A percentile compares a stretch with the other conserved stretches of the same genome.
Conservation (phyloP, 805 yeast species). For the Saccharomycopsis javanensis region DNA sequence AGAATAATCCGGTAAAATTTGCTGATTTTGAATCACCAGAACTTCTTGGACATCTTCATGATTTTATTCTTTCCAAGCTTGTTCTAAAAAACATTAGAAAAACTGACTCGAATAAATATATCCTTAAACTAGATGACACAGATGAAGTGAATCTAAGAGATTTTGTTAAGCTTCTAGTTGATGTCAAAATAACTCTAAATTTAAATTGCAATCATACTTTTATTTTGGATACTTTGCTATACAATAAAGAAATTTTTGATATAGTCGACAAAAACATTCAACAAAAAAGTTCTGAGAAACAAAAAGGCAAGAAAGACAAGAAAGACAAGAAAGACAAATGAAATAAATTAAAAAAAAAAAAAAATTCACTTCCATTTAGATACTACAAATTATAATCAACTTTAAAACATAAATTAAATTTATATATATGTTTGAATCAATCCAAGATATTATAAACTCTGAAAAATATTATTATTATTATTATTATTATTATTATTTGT, state of each 20-base stretch:
- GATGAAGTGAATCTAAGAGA: slow-evolving; percentile 22
- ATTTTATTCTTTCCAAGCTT: slow-evolving; percentile 23
- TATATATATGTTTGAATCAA: no score
- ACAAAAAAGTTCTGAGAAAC: not conserved
- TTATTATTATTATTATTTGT: no score
- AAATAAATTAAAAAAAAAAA: no score
- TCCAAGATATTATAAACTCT: no score
- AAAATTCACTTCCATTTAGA: no score
- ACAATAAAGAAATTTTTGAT: slow-evolving; percentile 40
- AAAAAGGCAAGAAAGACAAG: not conserved
- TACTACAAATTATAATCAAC: no score
- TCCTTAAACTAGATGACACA: slow-evolving; percentile 13
- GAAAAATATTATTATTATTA: no score
- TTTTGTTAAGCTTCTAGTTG: slow-evolving; percentile 31
- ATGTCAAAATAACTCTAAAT: slow-evolving; percentile 34
- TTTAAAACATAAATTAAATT: no score
- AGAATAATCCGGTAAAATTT: slow-evolving; percentile 18
- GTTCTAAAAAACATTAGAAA: not conserved
- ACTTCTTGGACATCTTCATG: slow-evolving; percentile 31
- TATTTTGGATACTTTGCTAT: slow-evolving; percentile 46
- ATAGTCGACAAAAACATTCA: slow-evolving; percentile 27
- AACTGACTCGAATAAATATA: not conserved
- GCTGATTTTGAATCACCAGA: slow-evolving; percentile 32
- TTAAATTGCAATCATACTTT: slow-evolving; percentile 52
- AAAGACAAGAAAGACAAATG: not conserved